Base-by-base conservation (phyloP, 768 basidiomycete genomes). In the Glaciozyma martinii region DNA sequence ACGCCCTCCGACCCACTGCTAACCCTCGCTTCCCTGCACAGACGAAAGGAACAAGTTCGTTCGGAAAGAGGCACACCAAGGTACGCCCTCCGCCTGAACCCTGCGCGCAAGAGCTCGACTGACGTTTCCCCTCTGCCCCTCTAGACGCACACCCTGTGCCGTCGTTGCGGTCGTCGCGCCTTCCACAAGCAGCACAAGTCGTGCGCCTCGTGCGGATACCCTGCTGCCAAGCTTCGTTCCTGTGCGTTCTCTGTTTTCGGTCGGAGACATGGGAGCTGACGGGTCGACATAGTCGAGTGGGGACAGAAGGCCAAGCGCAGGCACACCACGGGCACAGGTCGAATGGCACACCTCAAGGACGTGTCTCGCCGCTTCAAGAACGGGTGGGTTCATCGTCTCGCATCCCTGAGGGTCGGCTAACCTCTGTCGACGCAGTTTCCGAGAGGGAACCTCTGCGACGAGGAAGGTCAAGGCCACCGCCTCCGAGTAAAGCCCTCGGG, bases 101-200 rank as follows among this genome's bases (percentile, higher is more conserved):
- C 46, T 21, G 23, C 5, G n/a, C 46, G 8, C 46, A 47, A 6
- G 49, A 25, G 25, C 49, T 21, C 21, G 4, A 47, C 49, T 50
- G 27, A 50, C 49, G 43, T 29, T 44, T 29, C 25, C 10, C 21
- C 21, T 7, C 3, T 16, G 25, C 23, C 13, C 37, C n/a, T n/a
- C n/a, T n/a, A 94, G 82, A 85, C 89, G 71, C 91, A 94, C 83
- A 92, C 90, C 63, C 86, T 97, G 74, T 99, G 95, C 85, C 84
- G 92, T 77, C 89, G 95, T 74, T 99, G 95, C 80, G 91, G 92
- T 71, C 84, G 86, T 80, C 86, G 94, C 66, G 84, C 91, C 43
- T 94, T 97, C 83, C 95, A 98, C 85, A 88, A 85, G 80, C 94
- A 99, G 81, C 90, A 99, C 83, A 91, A 98, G 83, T 87, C 86